Conservation (phyloP, 129 eudicot species). For the Helichrysum umbraculigerum region DNA sequence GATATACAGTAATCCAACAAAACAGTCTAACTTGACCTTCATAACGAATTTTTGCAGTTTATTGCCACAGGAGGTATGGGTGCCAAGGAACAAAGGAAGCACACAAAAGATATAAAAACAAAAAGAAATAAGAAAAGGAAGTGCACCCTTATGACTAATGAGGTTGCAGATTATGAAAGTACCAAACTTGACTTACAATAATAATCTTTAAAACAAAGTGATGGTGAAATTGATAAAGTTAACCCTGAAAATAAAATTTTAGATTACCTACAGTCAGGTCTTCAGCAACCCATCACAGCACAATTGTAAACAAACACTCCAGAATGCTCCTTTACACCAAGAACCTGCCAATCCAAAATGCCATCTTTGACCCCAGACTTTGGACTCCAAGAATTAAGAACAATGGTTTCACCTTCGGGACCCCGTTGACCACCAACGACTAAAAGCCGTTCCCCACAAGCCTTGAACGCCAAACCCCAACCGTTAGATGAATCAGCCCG, state of each 20-base stretch:
- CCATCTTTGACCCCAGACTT: constrained; percentile 45
- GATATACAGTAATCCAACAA: neutral
- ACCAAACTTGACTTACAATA: constrained; percentile 7
- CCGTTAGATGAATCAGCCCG: constrained; percentile 58
- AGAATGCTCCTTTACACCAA: constrained; percentile 61
- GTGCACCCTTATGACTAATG: constrained; percentile 7
- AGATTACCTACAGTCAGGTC: constrained; percentile 2
- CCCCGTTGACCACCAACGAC: constrained; percentile 63
- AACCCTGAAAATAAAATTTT: constrained; percentile 6
- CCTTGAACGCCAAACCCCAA: constrained; percentile 66
- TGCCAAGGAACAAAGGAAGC: constrained; percentile 14
- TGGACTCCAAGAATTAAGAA: constrained; percentile 60
- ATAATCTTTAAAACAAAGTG: neutral
- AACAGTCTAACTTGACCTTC: constrained; percentile 20
- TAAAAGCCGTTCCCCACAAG: constrained; percentile 50
- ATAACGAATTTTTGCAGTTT: constrained; percentile 20
- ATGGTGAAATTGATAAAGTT: constrained; percentile 6
- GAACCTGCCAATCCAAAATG: constrained; percentile 59
- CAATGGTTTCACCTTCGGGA: constrained; percentile 60
- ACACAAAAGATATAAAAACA: constrained; percentile 8
- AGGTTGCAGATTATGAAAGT: constrained; percentile 15
- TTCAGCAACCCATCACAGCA: constrained; percentile 72
- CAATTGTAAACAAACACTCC: constrained; percentile 70
- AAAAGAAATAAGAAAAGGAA: neutral
- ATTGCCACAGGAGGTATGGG: constrained; percentile 20